Evolutionary conservation across 768 basidiomycete species (phyloP).

Genomic region (Collybia mongolica): DNA sequence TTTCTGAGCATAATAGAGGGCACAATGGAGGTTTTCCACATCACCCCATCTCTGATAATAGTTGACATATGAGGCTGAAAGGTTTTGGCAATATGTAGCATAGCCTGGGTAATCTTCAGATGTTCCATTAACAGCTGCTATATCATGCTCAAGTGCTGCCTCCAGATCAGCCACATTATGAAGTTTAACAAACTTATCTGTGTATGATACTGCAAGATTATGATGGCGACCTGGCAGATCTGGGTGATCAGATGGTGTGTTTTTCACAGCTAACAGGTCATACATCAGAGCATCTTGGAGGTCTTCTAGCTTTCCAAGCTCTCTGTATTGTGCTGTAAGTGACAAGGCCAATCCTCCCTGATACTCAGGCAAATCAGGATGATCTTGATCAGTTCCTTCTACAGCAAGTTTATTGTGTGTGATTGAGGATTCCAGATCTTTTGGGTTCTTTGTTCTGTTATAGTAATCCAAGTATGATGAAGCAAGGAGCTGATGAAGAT

Average conservation of each 20-base stretch:
- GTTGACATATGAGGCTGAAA: background rate
- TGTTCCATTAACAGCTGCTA: background rate
- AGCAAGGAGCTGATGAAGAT: slow-evolving; percentile 2
- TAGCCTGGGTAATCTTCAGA: background rate
- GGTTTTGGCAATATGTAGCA: background rate
- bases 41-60: background rate
- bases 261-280: background rate
- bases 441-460: background rate
- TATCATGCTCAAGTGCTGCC: background rate
- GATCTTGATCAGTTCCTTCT: background rate
- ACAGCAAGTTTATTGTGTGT: background rate
- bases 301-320: background rate
- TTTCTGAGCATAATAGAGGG: background rate
- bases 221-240: slow-evolving; percentile 1
- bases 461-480: background rate
- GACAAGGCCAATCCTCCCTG: slow-evolving; percentile 1
- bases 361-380: slow-evolving; percentile 3
- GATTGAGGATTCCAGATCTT: slow-evolving; percentile 7
- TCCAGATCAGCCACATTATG: background rate
- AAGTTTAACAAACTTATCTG: background rate
- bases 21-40: background rate
- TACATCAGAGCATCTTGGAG: slow-evolving; percentile 2
- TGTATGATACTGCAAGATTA: background rate
- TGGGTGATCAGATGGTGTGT: background rate
- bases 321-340: background rate